Conservation (phyloP, 1,139 yeast species). For the Scheffersomyces illinoinensis region DNA sequence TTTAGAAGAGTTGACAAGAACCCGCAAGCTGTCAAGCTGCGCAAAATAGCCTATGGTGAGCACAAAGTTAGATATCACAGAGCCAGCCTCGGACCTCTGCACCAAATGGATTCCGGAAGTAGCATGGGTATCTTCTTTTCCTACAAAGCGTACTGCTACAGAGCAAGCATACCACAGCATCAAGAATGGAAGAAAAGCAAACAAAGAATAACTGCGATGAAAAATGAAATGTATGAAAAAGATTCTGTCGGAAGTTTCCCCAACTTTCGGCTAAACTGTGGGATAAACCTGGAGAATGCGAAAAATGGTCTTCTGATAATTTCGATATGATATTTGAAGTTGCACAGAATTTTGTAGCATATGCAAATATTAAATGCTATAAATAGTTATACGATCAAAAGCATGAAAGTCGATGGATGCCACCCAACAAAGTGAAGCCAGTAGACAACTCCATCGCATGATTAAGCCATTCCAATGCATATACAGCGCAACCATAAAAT, state of each 20-base stretch:
- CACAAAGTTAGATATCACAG: slow-evolving; percentile 9
- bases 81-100: slow-evolving; percentile 1
- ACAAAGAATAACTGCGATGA: not conserved
- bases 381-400: not conserved
- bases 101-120: slow-evolving; percentile 29
- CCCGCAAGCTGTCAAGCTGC: slow-evolving; percentile 11
- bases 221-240: not conserved
- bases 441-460: not conserved
- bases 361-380: not conserved
- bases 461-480: not conserved
- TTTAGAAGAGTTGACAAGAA: slow-evolving; percentile 19
- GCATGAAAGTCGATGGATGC: not conserved
- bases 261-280: not conserved
- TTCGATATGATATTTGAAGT: not conserved
- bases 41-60: slow-evolving; percentile 21
- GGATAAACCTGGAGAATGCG: not conserved
- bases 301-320: not conserved
- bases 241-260: not conserved
- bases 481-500: not conserved
- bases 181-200: not conserved
- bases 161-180: slow-evolving; percentile 25
- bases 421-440: not conserved
- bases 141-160: slow-evolving; percentile 26
- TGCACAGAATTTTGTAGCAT: not conserved
- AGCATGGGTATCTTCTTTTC: slow-evolving; percentile 19